Conservation (phyloP, 148 eudicot species). For the Persicaria maculosa region DNA sequence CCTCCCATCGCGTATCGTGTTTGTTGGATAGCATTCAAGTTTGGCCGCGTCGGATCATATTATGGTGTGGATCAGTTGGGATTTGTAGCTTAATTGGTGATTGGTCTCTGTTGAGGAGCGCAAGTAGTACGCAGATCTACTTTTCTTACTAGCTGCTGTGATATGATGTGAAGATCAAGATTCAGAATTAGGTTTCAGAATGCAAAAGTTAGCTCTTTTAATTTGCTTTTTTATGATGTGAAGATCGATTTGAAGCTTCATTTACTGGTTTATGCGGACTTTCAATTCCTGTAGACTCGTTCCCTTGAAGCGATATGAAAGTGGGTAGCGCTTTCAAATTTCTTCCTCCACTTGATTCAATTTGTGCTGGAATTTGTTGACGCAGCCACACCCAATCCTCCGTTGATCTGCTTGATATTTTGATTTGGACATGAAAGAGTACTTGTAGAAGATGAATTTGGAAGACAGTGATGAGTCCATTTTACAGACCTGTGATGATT, state of each 20-base stretch:
- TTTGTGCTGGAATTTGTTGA: constrained; percentile 17
- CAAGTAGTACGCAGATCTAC: no score
- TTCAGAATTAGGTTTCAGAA: no score
- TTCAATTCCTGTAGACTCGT: constrained; percentile 56
- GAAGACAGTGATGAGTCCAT: constrained; percentile 41
- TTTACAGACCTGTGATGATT: constrained; percentile 78
- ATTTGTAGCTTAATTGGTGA: no score
- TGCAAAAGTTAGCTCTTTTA: no score
- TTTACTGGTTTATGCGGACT: constrained; percentile 40
- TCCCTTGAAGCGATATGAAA: constrained; percentile 68
- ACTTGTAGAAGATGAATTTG: not conserved
- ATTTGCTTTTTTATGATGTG: no score
- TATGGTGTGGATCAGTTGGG: no score
- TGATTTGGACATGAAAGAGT: not conserved
- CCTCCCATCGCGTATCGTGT: no score
- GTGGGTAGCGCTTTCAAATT: constrained; percentile 29
- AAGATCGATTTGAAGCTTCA: constrained; percentile 25
- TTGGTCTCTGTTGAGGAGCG: no score
- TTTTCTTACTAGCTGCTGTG: no score
- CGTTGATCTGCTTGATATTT: not conserved
- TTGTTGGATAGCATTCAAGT: no score
- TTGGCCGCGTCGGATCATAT: no score
- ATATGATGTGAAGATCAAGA: no score
- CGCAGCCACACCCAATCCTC: constrained; percentile 28
- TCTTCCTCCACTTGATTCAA: constrained; percentile 10